These are phyloP conservation scores for Pythium folliculosum DNA, from an alignment of 352 stramenopile species.

Conservation along the genomic window DNA sequence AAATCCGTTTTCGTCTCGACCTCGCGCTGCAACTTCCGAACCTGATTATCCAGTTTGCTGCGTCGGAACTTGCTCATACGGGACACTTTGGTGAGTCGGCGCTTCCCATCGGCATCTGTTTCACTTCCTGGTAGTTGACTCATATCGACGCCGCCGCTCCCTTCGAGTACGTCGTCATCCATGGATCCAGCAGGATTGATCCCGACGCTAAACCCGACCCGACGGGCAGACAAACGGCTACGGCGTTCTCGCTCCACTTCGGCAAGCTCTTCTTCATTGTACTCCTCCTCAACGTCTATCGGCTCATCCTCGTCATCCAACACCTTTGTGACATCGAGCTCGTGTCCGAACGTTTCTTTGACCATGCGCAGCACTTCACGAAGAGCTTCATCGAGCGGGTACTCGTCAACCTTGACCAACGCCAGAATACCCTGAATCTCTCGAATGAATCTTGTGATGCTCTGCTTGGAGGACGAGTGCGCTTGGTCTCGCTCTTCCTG, in stretches of 20 bases:
- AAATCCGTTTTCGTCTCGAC: slow-evolving; percentile 46
- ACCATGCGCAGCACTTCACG: slow-evolving; percentile 70
- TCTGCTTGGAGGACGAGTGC: slow-evolving; percentile 52
- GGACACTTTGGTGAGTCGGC: slow-evolving; percentile 34
- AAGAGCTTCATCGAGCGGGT: slow-evolving; percentile 74
- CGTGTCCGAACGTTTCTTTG: slow-evolving; percentile 55
- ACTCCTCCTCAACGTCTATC: slow-evolving; percentile 60
- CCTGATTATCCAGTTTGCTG: slow-evolving; percentile 63
- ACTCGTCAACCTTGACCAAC: slow-evolving; percentile 76
- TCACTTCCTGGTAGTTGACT: background rate
- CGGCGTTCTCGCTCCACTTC: slow-evolving; percentile 36
- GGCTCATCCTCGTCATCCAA: slow-evolving; percentile 67
- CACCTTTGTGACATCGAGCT: slow-evolving; percentile 47
- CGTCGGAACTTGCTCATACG: slow-evolving; percentile 70
- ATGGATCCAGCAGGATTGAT: slow-evolving; percentile 8
- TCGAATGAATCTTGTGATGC: slow-evolving; percentile 53
- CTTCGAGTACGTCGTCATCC: slow-evolving; percentile 10
- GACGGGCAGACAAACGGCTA: slow-evolving; percentile 18
- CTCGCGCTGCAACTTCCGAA: slow-evolving; percentile 63
- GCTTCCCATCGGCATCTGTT: slow-evolving; percentile 11
- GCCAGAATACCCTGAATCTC: slow-evolving; percentile 67
- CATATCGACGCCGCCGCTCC: background rate
- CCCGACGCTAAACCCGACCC: slow-evolving; percentile 21
- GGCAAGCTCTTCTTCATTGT: slow-evolving; percentile 51
- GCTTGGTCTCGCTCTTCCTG: slow-evolving; percentile 56